Percentiles rank a stretch among this genome's conserved stretches.
Conservation (phyloP, 495 filamentous ascomycete genomes). For the Penicillium robsamsonii region DNA sequence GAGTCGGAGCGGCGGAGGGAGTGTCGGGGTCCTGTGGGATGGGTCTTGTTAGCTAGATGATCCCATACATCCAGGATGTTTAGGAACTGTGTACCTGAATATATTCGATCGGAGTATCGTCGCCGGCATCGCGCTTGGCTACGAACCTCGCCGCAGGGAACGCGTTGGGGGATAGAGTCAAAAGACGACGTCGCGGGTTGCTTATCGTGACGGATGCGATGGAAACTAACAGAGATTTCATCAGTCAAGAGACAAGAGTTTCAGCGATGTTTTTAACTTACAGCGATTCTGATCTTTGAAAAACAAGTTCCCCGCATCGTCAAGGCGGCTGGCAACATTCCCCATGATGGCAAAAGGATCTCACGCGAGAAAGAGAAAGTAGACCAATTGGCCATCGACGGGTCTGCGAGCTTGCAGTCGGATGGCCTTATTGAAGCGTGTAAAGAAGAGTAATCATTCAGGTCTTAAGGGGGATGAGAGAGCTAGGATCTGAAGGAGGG, state of each 20-base stretch:
- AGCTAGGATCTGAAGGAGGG: constrained; percentile 10
- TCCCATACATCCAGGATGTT: neutral
- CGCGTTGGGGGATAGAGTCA: constrained; percentile 81
- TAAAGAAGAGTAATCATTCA: constrained; percentile 23
- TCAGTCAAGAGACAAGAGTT: constrained; percentile 7
- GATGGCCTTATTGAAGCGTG: constrained; percentile 21
- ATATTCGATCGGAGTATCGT: constrained; percentile 79
- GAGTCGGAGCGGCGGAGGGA: constrained; percentile 49
- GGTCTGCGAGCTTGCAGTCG: constrained; percentile 28
- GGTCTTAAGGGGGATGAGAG: constrained; percentile 15
- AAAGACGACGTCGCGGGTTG: constrained; percentile 70
- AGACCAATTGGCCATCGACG: constrained; percentile 40
- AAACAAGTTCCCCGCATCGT: constrained; percentile 79
- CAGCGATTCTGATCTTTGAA: constrained; percentile 88
- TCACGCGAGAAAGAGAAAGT: constrained; percentile 34
- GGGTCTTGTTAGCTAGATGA: neutral
- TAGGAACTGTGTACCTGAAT: constrained; percentile 64
- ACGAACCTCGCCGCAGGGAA: constrained; percentile 80
- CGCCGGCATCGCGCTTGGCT: constrained; percentile 70
- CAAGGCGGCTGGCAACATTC: constrained; percentile 84
- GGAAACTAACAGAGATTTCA: constrained; percentile 59
- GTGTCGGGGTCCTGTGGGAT: constrained; percentile 73
- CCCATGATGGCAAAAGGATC: constrained; percentile 63
- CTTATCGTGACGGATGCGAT: constrained; percentile 77
- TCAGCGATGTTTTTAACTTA: constrained; percentile 39